Evolutionary conservation across 2,329 filamentous ascomycete genomes (phyloP).

Genomic region (Penicillium psychrosexuale): DNA sequence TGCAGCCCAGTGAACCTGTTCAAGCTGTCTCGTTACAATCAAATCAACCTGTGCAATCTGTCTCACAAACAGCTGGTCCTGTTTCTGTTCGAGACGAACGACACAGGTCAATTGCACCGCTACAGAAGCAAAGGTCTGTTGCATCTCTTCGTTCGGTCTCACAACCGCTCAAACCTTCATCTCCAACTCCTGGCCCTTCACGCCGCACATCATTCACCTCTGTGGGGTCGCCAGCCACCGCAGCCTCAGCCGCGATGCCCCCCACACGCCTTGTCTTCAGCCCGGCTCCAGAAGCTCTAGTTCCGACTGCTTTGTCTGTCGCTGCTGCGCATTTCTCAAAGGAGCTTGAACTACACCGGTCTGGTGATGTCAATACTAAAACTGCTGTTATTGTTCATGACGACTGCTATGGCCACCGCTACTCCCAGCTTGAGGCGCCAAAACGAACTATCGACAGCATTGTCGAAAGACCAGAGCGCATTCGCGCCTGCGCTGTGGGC

Average conservation of each 20-base stretch:
- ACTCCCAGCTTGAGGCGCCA: slow-evolving; percentile 73
- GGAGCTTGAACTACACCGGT: slow-evolving; percentile 65
- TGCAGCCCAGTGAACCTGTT: neutral
- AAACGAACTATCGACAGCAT: slow-evolving; percentile 69
- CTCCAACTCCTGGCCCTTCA: slow-evolving; percentile 32
- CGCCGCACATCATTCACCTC: slow-evolving; percentile 36
- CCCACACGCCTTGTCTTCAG: slow-evolving; percentile 25
- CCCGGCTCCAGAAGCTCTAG: slow-evolving; percentile 21
- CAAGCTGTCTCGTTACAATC: neutral
- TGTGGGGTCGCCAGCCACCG: slow-evolving; percentile 24
- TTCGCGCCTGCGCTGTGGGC: slow-evolving; percentile 79
- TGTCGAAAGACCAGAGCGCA: slow-evolving; percentile 87
- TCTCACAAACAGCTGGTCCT: slow-evolving; percentile 21
- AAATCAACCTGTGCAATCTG: slow-evolving; percentile 14
- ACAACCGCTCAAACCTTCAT: slow-evolving; percentile 26
- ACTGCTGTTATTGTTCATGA: slow-evolving; percentile 88
- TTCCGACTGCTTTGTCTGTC: slow-evolving; percentile 53
- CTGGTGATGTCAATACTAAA: slow-evolving; percentile 46
- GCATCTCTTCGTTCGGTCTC: slow-evolving; percentile 38
- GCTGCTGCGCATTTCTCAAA: slow-evolving; percentile 66
- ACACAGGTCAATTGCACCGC: slow-evolving; percentile 32
- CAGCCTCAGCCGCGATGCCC: slow-evolving; percentile 26
- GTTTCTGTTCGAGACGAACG: slow-evolving; percentile 38
- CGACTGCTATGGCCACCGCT: slow-evolving; percentile 91
- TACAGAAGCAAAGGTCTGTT: slow-evolving; percentile 40